phyloP scores from a whole-genome alignment of 2,329 filamentous ascomycete genomes.

The Colletotrichum caudatum region DNA sequence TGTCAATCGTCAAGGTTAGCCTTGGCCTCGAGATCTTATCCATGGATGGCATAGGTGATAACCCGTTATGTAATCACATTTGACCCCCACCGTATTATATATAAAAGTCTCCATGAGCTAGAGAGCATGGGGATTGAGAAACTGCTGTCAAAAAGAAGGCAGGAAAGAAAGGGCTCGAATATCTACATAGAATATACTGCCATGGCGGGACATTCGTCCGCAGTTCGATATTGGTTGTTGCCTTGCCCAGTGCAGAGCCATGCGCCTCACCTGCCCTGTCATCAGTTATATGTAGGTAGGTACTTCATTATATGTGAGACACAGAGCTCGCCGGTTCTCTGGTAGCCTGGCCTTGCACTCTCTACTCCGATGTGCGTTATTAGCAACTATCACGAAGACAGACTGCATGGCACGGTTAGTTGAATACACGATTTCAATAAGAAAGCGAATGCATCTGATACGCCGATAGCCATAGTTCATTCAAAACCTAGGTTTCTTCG shows the following conservation, averaged over 20 bases:
- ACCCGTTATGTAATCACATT: neutral
- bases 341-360: neutral
- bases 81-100: neutral
- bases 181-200: neutral
- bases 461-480: neutral
- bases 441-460: neutral
- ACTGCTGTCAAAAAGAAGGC: neutral
- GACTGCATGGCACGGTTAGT: neutral
- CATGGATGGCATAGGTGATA: neutral
- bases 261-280: neutral
- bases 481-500: neutral
- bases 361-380: neutral
- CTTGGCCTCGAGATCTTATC: neutral
- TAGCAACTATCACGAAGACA: neutral
- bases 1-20: neutral
- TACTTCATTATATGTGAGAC: neutral
- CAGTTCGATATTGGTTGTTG: neutral
- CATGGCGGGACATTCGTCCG: neutral
- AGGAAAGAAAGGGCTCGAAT: neutral
- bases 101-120: neutral
- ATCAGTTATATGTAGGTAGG: neutral
- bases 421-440: neutral
- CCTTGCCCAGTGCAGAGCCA: neutral
- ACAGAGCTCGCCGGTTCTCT: neutral
- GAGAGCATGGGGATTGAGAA: neutral